Evolutionary conservation across 139 green algal species (phyloP).

Genomic region (Zygnema cylindricum): DNA sequence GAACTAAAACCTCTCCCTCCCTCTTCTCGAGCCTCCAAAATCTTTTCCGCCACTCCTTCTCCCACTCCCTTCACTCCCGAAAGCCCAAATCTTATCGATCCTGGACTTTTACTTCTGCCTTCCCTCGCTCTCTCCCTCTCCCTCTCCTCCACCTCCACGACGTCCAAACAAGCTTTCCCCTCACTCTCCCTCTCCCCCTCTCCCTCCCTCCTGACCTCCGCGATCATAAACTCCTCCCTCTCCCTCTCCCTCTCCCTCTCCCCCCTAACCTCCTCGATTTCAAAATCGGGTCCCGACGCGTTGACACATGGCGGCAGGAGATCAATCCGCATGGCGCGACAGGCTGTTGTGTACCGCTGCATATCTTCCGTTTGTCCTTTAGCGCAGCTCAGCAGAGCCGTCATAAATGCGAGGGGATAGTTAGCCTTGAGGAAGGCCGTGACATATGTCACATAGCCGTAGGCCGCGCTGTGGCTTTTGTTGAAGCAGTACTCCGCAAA

Average conservation of each 20-base stretch:
- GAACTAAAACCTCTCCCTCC: conserved; percentile 26
- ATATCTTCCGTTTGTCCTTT: conserved; percentile 25
- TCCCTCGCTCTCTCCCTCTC: background rate
- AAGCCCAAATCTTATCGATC: conserved; percentile 45
- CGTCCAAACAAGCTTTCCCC: background rate
- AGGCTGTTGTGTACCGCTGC: conserved; percentile 21
- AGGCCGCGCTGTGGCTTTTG: conserved; percentile 55
- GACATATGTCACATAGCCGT: conserved; percentile 54
- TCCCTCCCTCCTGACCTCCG: background rate
- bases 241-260: background rate
- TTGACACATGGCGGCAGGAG: conserved; percentile 45
- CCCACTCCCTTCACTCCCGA: conserved; percentile 13
- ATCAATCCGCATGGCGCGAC: conserved; percentile 11
- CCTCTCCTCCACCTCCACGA: background rate
- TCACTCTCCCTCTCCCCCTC: background rate
- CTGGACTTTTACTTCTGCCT: background rate
- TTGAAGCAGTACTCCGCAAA: conserved; percentile 59
- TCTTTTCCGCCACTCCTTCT: conserved; percentile 16
- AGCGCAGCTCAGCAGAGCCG: conserved; percentile 43
- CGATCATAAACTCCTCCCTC: background rate
- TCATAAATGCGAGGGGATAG: conserved; percentile 48
- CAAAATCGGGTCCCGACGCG: conserved; percentile 19
- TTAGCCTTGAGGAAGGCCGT: conserved; percentile 57
- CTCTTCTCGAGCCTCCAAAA: conserved; percentile 23
- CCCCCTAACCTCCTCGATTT: background rate